Evolutionary conservation across 192 early-diverging fungal species (phyloP).

Genomic region (Backusella sp.): DNA sequence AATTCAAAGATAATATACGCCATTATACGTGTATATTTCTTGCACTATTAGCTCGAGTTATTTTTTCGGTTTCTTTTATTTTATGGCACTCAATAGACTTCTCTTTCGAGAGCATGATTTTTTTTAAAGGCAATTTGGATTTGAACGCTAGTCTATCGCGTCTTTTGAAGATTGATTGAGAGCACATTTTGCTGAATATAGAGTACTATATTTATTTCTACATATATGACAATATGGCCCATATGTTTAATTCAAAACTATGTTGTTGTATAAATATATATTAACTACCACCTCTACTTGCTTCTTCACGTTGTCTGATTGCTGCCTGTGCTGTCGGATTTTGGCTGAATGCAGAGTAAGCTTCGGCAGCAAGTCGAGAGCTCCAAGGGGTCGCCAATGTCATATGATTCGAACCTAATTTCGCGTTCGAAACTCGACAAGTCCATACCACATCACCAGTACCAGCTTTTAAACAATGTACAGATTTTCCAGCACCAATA

Average conservation of each 20-base stretch:
- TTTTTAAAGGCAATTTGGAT: no score
- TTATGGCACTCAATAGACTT: no score
- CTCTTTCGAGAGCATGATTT: no score
- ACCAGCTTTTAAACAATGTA: slow-evolving; percentile 9
- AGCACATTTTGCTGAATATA: neutral
- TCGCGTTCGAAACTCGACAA: neutral
- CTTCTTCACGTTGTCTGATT: neutral
- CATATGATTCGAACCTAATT: slow-evolving; percentile 9
- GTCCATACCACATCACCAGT: slow-evolving; percentile 17
- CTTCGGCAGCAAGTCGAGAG: slow-evolving; percentile 17
- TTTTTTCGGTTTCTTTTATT: no score
- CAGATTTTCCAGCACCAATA: slow-evolving; percentile 19
- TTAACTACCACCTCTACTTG: neutral
- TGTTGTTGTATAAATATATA: neutral
- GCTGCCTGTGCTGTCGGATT: slow-evolving; percentile 3
- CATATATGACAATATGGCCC: neutral
- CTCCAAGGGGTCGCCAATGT: slow-evolving; percentile 23
- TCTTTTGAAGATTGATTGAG: neutral
- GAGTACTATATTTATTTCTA: neutral
- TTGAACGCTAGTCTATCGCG: neutral
- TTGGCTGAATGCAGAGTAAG: slow-evolving; percentile 12
- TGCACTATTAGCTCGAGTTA: no score
- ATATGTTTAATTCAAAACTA: neutral
- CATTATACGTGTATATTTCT: no score
- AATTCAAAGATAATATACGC: no score